phyloP scores from a whole-genome alignment of 305 asterid genomes.

The Caryopteris hybrid region DNA sequence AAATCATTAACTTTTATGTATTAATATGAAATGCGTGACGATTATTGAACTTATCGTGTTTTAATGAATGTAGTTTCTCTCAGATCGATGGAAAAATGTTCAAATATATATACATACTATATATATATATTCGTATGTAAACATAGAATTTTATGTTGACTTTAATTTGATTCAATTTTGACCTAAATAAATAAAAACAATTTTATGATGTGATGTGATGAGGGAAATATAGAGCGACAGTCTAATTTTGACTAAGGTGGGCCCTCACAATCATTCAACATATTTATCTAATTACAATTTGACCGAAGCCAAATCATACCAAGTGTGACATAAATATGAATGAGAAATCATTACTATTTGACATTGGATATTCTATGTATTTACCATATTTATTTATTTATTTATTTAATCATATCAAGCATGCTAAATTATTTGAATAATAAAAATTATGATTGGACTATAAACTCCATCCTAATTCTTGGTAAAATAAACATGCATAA shows the following conservation, averaged over 20 bases:
- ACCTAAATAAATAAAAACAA: not conserved
- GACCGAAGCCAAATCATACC: constrained; percentile 20
- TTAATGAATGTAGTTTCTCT: not conserved
- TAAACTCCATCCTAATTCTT: no score
- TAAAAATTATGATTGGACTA: no score
- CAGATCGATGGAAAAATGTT: not conserved
- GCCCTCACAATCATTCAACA: constrained; percentile 20
- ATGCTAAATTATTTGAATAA: not conserved
- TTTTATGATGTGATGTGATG: not conserved
- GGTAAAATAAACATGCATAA: no score
- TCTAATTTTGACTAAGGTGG: constrained; percentile 27
- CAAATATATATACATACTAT: not conserved
- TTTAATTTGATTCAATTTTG: not conserved
- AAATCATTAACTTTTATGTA: no score
- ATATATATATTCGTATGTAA: no score
- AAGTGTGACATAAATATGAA: constrained; percentile 18
- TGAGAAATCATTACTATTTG: constrained; percentile 22
- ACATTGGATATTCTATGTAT: constrained; percentile 2
- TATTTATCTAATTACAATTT: constrained; percentile 10
- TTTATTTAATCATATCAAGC: not conserved
- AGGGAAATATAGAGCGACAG: not conserved
- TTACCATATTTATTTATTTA: not conserved
- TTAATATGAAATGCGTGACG: no score
- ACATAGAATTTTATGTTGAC: not conserved
- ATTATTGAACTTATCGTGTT: no score